A percentile compares a stretch with the other conserved stretches of the same genome.
These are phyloP conservation scores for Salix arbutifolia DNA, from an alignment of 345 rosid species.

Conservation along the genomic window DNA sequence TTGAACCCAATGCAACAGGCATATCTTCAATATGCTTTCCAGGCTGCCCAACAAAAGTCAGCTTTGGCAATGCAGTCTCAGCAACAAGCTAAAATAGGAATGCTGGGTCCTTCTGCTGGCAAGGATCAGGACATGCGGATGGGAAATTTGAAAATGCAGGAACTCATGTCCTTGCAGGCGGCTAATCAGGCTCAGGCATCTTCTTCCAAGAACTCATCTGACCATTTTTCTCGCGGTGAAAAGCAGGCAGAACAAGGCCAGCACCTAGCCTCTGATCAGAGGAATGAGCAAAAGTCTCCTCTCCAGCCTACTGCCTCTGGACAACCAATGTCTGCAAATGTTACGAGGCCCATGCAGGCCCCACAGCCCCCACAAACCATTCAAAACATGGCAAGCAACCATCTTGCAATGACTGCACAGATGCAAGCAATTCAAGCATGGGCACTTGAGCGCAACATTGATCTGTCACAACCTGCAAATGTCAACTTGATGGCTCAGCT, in stretches of 20 bases:
- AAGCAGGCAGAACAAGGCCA: constrained; percentile 60
- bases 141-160: constrained; percentile 82
- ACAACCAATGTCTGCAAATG: constrained; percentile 53
- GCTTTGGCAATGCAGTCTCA: constrained; percentile 45
- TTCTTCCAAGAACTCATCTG: constrained; percentile 66
- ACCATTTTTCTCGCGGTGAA: constrained; percentile 59
- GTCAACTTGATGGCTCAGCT: constrained; percentile 81
- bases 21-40: constrained; percentile 70
- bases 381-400: constrained; percentile 61
- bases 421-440: constrained; percentile 77
- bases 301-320: constrained; percentile 51
- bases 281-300: constrained; percentile 54
- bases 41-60: constrained; percentile 61
- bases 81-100: constrained; percentile 78
- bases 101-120: constrained; percentile 43
- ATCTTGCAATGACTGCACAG: constrained; percentile 71
- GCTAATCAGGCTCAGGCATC: constrained; percentile 75
- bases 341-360: constrained; percentile 64
- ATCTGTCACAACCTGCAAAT: constrained; percentile 86
- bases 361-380: constrained; percentile 54
- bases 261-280: constrained; percentile 48
- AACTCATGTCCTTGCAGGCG: constrained; percentile 62
- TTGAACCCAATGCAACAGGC: constrained; percentile 83
- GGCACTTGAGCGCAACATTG: constrained; percentile 84
- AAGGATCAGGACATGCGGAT: constrained; percentile 65